Conservation (phyloP, 2,329 filamentous ascomycete genomes). For the Cryphonectria nitschkei region DNA sequence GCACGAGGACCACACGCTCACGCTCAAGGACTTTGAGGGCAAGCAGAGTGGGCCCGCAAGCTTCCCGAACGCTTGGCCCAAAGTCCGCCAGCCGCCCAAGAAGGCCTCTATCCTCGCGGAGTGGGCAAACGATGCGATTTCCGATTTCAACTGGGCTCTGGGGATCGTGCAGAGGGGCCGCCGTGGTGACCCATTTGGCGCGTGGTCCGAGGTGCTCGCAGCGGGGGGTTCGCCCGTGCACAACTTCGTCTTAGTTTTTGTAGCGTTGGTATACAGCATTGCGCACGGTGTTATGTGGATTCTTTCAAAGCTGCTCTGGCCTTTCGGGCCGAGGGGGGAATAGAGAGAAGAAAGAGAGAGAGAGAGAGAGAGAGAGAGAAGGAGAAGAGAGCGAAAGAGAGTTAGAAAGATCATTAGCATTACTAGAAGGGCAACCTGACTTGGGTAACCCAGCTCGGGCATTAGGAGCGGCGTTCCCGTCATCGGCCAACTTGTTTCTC, state of each 20-base stretch:
- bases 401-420: neutral
- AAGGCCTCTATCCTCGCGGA: slow-evolving; percentile 34
- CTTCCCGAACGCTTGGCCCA: slow-evolving; percentile 36
- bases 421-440: neutral
- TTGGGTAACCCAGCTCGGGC: neutral
- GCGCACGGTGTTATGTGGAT: slow-evolving; percentile 15
- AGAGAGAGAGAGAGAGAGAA: neutral
- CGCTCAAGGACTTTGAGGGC: slow-evolving; percentile 34
- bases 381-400: neutral
- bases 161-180: slow-evolving; percentile 15
- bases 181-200: slow-evolving; percentile 15
- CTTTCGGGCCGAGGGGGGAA: neutral
- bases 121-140: slow-evolving; percentile 29
- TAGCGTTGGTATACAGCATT: slow-evolving; percentile 22
- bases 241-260: slow-evolving; percentile 13
- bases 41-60: slow-evolving; percentile 34
- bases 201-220: slow-evolving; percentile 15
- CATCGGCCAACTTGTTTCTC: neutral
- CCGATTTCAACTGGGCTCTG: slow-evolving; percentile 29
- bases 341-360: neutral
- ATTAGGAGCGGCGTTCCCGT: neutral
- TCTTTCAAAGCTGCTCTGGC: slow-evolving; percentile 13
- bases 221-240: slow-evolving; percentile 20
- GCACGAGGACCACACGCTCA: slow-evolving; percentile 37
- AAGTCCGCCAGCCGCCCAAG: slow-evolving; percentile 35